Percentiles rank a stretch among this genome's conserved stretches.
These are phyloP conservation scores for Periconia digitata DNA, from an alignment of 2,329 filamentous ascomycete species.

Conservation along the genomic window DNA sequence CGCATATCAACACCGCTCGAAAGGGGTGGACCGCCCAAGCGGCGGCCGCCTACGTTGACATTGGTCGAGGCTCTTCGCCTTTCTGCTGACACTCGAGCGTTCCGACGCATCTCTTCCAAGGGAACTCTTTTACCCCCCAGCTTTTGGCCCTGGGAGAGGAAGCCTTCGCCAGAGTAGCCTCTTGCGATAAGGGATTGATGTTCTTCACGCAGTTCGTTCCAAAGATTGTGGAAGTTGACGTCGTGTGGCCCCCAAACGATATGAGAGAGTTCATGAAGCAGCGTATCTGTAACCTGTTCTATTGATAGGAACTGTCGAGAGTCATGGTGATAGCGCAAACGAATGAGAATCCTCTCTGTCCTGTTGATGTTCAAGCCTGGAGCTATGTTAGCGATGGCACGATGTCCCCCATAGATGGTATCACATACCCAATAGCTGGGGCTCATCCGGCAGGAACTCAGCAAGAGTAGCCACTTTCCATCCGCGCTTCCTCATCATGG, in stretches of 20 bases:
- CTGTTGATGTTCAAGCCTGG: constrained; percentile 72
- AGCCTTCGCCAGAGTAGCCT: constrained; percentile 89
- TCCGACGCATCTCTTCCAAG: constrained; percentile 71
- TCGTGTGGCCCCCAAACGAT: constrained; percentile 84
- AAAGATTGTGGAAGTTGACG: constrained; percentile 77
- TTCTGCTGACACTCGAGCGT: constrained; percentile 74
- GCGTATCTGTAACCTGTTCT: constrained; percentile 82
- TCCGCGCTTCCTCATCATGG: constrained; percentile 83
- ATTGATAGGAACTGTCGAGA: constrained; percentile 75
- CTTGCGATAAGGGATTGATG: constrained; percentile 74
- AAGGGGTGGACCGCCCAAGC: constrained; percentile 66
- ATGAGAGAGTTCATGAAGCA: constrained; percentile 93
- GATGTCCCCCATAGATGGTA: background rate
- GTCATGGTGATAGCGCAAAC: constrained; percentile 76
- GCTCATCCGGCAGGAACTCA: constrained; percentile 80
- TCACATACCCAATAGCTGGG: constrained; percentile 66
- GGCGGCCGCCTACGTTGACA: constrained; percentile 71
- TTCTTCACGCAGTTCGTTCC: constrained; percentile 88
- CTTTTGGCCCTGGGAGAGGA: constrained; percentile 72
- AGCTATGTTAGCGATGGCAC: constrained; percentile 16
- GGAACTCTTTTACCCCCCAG: constrained; percentile 63
- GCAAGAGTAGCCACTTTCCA: constrained; percentile 79
- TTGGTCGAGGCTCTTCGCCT: constrained; percentile 61
- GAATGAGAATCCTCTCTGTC: constrained; percentile 78
- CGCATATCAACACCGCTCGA: constrained; percentile 68